Base-by-base conservation (phyloP, 257 asterid species). In the Przewalskia tangutica region DNA sequence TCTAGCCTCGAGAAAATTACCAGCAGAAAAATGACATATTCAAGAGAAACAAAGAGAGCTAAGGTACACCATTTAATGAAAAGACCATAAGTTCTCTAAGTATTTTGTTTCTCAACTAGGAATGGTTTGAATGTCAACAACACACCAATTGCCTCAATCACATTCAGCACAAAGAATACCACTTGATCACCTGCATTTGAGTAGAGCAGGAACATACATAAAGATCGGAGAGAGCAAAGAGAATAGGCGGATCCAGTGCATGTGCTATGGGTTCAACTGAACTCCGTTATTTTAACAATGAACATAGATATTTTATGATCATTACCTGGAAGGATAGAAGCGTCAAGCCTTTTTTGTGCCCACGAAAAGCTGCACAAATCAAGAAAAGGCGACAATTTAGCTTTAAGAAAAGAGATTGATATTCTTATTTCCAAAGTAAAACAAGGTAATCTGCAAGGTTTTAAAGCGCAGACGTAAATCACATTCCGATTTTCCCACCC, bases 301-400 rank as follows among this genome's bases (percentile, higher is more conserved):
- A 53, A 14, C 59, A 53, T 53, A 53, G n/a, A 13, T 12, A 38
- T 27, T 0, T 27, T 53, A 53, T 53, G 23, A 2, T 66, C 53
- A 16, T 4, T 90, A 94, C 98, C 98, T 79, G 97, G 98, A 83
- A 94, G 86, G 77, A 92, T 85, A 68, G 84, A 40, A 46, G 95
- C 85, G 17, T 88, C 27, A 40, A 85, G 95, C 48, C 97, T 91
- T 77, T 86, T 68, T 83, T 94, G 93, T 36, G 95, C 91, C 89
- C 91, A 90, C 0, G 98, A 92, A 84, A 94, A 91, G 63, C 97
- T 94, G 91, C 62, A 77, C 23, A 64, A 46, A 80, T 56, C 40
- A 44, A 83, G 68, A 18, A 76, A 62, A 62, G 1, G 17, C 1
- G 3, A 55, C 38, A 6, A 38, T 18, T 59, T 46, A 55, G 66